A percentile compares a stretch with the other conserved stretches of the same genome.
Evolutionary conservation across 768 basidiomycete species (phyloP).

Genomic region (Piloderma croceum): DNA sequence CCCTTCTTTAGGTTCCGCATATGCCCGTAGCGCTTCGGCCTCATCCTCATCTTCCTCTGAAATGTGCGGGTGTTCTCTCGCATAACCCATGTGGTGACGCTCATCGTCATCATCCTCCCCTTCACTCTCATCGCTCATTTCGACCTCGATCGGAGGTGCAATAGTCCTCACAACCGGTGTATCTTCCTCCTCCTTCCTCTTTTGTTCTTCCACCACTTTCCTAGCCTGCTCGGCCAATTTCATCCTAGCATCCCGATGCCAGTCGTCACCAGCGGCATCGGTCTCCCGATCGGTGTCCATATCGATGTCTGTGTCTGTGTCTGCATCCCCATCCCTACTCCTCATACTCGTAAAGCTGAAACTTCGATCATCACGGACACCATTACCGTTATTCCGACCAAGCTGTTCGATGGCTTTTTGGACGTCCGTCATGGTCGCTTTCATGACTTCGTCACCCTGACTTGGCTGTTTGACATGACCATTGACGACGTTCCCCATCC

Average conservation of each 20-base stretch:
- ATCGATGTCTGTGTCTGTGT: conserved; percentile 33
- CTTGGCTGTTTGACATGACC: conserved; percentile 14
- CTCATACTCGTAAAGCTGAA: conserved; percentile 78
- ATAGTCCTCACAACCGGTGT: conserved; percentile 25
- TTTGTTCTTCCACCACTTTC: conserved; percentile 53
- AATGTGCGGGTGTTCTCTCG: conserved; percentile 53
- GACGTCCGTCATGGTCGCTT: conserved; percentile 84
- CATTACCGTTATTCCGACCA: conserved; percentile 52
- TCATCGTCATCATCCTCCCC: conserved; percentile 46
- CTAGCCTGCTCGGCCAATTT: conserved; percentile 69
- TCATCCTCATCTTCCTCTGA: conserved; percentile 67
- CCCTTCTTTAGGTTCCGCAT: too few species aligned
- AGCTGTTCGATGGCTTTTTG: conserved; percentile 88
- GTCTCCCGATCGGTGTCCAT: conserved; percentile 39
- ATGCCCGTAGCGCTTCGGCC: conserved; percentile 19
- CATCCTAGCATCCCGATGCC: conserved; percentile 60
- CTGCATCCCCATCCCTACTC: conserved; percentile 48
- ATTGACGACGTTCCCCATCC: too few species aligned
- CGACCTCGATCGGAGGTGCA: conserved; percentile 66
- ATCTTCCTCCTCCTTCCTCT: conserved; percentile 41
- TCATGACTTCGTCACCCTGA: conserved; percentile 62
- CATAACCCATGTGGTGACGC: conserved; percentile 30
- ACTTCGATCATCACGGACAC: conserved; percentile 56
- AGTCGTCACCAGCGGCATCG: conserved; percentile 51
- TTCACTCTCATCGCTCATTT: conserved; percentile 80